phyloP scores from a whole-genome alignment of 1,284 basidiomycete genomes.

The Marasmius oreades region DNA sequence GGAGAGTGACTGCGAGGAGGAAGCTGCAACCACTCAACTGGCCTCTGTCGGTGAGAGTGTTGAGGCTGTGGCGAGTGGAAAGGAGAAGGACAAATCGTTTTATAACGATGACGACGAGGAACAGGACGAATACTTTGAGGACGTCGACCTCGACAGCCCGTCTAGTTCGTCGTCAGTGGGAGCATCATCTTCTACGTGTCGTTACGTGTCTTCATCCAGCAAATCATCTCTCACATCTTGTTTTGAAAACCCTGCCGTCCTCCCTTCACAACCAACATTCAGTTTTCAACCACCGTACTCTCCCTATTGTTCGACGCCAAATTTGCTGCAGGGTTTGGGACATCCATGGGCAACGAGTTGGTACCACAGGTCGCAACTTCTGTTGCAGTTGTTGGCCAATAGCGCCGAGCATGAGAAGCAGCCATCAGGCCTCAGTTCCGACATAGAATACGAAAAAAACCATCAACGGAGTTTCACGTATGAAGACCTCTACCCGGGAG shows the following conservation, averaged over 20 bases:
- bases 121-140: slow-evolving; percentile 4
- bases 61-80: neutral
- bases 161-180: neutral
- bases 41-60: slow-evolving; percentile 9
- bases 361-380: slow-evolving; percentile 33
- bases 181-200: neutral
- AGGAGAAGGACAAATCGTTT: slow-evolving; percentile 2
- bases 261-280: neutral
- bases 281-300: neutral
- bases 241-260: neutral
- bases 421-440: neutral
- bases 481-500: too few relatives aligned
- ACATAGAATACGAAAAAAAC: neutral
- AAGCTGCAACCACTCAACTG: slow-evolving; percentile 16
- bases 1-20: slow-evolving; percentile 37
- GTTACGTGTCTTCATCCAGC: neutral
- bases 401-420: neutral
- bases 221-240: neutral
- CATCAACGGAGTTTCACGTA: neutral
- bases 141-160: neutral
- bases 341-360: slow-evolving; percentile 31
- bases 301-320: slow-evolving; percentile 1
- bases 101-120: neutral
- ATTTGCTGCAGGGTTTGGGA: slow-evolving; percentile 4
- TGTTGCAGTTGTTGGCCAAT: slow-evolving; percentile 14